Base-by-base conservation (phyloP, 1,284 basidiomycete genomes). In the Ganoderma meredithae region DNA sequence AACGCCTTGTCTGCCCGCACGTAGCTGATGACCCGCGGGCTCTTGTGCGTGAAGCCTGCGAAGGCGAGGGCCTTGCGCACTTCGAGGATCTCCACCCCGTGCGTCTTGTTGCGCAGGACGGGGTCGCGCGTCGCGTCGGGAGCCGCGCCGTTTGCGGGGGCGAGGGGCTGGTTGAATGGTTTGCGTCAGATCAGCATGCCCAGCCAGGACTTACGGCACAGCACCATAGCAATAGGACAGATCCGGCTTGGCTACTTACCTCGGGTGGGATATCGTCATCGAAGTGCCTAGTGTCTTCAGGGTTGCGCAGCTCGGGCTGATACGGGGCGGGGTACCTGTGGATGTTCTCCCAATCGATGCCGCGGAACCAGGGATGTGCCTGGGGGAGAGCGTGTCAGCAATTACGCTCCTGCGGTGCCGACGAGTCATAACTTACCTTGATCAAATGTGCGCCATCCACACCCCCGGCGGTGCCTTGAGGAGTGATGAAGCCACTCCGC, bases 231-330 rank as follows among this genome's bases (percentile, higher is more conserved):
- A 17, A 10, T 10, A 33, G 60, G n/a, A n/a, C 22, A 78, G 15
- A 5, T 58, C 36, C 22, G 39, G 36, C 41, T 40, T 22, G 9
- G 39, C 39, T 25, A 60, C 90, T 79, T 81, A 94, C 94, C 88
- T 96, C 94, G 60, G 93, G 83, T 40, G 95, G 95, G 72, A 98
- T 98, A 79, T 97, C 95, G 68, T 94, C 90, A 80, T 97, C 95
- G 74, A 97, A 97, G 79, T 97, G 95, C 72, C 88, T 85, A 33
- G 95, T 97, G 80, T 98, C 95, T 75, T 92, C 93, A 36, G 92
- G 91, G 69, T 87, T 83, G 53, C 78, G 82, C 64, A 99, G 86
- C 66, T 95, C 90, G 19, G 97, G 97, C 69, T 87, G 88, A 83
- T 97, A 98, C 19, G 97, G 97, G 13, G 97, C 92, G 63, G 87